Evolutionary conservation across 495 filamentous ascomycete species (phyloP).

Genomic region (Staphylotrichum longicolle): DNA sequence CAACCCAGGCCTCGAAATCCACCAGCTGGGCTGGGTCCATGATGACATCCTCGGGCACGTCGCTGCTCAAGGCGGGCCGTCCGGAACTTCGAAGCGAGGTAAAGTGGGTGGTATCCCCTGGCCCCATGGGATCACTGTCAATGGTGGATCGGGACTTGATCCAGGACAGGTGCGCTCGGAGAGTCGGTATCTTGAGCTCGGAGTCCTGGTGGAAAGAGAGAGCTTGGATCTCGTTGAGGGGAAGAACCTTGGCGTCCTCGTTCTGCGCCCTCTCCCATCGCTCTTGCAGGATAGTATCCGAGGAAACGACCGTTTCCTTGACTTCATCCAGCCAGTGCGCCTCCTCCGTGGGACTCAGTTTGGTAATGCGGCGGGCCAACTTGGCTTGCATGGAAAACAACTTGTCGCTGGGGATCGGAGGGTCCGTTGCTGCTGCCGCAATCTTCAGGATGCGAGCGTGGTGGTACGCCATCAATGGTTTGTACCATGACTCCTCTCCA

Average conservation of each 20-base stretch:
- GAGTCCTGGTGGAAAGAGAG: slow-evolving; percentile 21
- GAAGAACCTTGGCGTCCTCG: not conserved
- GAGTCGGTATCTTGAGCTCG: not conserved
- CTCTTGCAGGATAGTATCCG: not conserved
- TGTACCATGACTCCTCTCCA: slow-evolving; percentile 43
- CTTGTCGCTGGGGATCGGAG: slow-evolving; percentile 9
- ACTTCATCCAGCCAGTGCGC: slow-evolving; percentile 7
- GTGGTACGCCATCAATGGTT: slow-evolving; percentile 56
- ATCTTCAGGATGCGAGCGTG: slow-evolving; percentile 42
- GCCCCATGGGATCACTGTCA: not conserved
- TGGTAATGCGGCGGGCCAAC: slow-evolving; percentile 47
- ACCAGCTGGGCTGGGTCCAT: slow-evolving; percentile 19
- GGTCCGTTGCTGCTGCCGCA: not conserved
- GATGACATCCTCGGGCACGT: slow-evolving; percentile 11
- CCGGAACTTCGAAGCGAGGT: not conserved
- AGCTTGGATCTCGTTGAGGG: not conserved
- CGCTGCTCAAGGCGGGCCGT: not conserved
- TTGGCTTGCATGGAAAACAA: slow-evolving; percentile 50
- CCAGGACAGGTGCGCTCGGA: slow-evolving; percentile 15
- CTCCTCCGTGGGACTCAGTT: slow-evolving; percentile 32
- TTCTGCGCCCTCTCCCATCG: slow-evolving; percentile 21
- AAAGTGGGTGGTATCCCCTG: slow-evolving; percentile 15
- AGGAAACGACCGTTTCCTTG: not conserved
- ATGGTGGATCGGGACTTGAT: slow-evolving; percentile 9
- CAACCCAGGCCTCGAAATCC: slow-evolving; percentile 2